Conservation (phyloP, 495 filamentous ascomycete genomes). For the Hyaloscypha variabilis region DNA sequence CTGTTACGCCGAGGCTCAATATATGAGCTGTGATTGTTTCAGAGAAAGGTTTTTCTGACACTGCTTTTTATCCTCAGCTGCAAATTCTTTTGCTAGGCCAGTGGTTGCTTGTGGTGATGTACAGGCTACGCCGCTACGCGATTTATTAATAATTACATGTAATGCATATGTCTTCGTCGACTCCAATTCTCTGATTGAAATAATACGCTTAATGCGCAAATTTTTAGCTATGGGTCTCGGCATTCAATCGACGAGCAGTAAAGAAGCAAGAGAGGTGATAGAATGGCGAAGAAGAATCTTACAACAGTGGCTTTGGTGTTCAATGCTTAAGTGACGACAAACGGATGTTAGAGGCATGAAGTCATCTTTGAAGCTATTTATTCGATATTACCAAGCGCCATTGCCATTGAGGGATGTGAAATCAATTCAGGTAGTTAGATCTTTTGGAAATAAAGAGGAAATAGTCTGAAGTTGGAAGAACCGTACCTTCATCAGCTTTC, state of each 20-base stretch:
- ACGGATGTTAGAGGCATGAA: not conserved
- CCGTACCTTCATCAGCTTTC: too few relatives aligned
- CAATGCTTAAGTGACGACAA: constrained; percentile 7
- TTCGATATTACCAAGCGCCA: not conserved
- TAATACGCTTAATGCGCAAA: not conserved
- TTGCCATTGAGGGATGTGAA: not conserved
- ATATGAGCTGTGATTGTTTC: not conserved
- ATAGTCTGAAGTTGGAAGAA: too few relatives aligned
- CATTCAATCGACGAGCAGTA: not conserved
- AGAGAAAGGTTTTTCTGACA: not conserved
- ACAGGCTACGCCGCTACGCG: too few relatives aligned
- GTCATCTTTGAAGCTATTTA: not conserved
- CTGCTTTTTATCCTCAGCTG: not conserved
- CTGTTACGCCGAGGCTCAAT: too few relatives aligned
- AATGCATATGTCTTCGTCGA: constrained; percentile 53
- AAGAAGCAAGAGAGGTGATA: constrained; percentile 3
- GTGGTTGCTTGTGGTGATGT: too few relatives aligned
- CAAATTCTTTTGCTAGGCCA: too few relatives aligned
- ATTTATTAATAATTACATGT: too few relatives aligned
- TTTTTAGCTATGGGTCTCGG: not conserved
- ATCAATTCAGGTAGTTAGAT: too few relatives aligned
- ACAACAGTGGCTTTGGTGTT: constrained; percentile 1
- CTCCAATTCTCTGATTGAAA: constrained; percentile 46
- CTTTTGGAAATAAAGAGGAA: too few relatives aligned
- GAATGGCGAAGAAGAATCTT: not conserved